A percentile compares a stretch with the other conserved stretches of the same genome.
These are phyloP conservation scores for Neofusicoccum sp. DNA, from an alignment of 2,329 filamentous ascomycete genomes.

Conservation along the genomic window DNA sequence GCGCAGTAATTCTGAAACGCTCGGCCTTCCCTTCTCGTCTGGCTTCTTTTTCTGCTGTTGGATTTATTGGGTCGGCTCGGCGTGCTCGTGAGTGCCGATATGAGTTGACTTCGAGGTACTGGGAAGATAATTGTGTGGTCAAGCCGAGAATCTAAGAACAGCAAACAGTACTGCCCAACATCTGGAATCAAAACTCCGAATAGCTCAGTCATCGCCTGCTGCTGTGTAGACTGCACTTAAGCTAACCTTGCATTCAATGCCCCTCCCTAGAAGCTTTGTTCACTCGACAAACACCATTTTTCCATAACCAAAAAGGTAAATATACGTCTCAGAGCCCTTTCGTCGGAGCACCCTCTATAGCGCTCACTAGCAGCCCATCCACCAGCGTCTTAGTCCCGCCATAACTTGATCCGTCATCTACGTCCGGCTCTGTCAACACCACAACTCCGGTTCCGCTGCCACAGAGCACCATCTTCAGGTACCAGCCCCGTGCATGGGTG, in stretches of 20 bases:
- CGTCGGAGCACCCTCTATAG: background rate
- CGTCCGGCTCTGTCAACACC: background rate
- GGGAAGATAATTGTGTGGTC: background rate
- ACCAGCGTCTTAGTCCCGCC: background rate
- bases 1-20: background rate
- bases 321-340: too few relatives aligned
- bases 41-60: background rate
- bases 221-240: background rate
- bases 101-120: background rate
- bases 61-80: background rate
- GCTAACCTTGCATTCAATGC: background rate
- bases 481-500: background rate
- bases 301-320: too few relatives aligned
- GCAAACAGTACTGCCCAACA: background rate
- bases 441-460: background rate
- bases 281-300: too few relatives aligned
- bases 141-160: background rate
- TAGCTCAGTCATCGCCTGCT: background rate
- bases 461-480: background rate
- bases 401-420: background rate
- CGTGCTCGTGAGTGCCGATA: background rate
- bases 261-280: background rate
- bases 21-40: background rate
- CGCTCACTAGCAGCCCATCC: background rate
- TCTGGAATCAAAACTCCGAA: background rate